phyloP scores from a whole-genome alignment of 1,284 basidiomycete genomes.

The Moniliophthora roreri region DNA sequence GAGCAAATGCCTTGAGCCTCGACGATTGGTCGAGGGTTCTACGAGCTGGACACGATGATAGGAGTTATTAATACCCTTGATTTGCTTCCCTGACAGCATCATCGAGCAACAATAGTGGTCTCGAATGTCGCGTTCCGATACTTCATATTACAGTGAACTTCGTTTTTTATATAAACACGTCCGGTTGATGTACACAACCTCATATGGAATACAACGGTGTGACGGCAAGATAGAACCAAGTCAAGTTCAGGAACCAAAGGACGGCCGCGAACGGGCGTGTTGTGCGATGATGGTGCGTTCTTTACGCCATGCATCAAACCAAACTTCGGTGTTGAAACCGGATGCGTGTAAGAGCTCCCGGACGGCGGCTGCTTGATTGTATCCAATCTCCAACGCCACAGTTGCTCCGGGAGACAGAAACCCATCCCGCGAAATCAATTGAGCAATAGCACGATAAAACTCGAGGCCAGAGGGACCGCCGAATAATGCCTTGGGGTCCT shows the following conservation, averaged over 20 bases:
- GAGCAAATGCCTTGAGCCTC: too few species aligned
- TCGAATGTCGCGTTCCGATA: too few species aligned
- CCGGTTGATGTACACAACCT: too few species aligned
- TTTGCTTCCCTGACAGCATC: too few species aligned
- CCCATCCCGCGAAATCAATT: conserved; percentile 47
- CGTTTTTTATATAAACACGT: too few species aligned
- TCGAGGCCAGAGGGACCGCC: conserved; percentile 75
- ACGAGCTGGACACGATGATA: too few species aligned
- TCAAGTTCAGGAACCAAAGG: not conserved
- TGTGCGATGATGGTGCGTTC: conserved; percentile 62
- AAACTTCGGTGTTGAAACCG: conserved; percentile 55
- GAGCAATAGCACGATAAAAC: conserved; percentile 77
- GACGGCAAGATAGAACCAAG: not conserved
- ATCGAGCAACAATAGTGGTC: too few species aligned
- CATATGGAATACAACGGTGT: not conserved
- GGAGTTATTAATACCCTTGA: too few species aligned
- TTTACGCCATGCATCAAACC: conserved; percentile 77
- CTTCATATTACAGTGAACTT: too few species aligned
- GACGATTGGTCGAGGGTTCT: too few species aligned
- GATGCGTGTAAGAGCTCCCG: conserved; percentile 50
- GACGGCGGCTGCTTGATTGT: conserved; percentile 68
- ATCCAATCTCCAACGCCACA: conserved; percentile 81
- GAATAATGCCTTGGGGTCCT: conserved; percentile 79
- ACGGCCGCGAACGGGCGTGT: not conserved
- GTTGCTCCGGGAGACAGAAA: conserved; percentile 49